A percentile compares a stretch with the other conserved stretches of the same genome.
Conservation (phyloP, 805 yeast species). For the Saturnispora besseyi region DNA sequence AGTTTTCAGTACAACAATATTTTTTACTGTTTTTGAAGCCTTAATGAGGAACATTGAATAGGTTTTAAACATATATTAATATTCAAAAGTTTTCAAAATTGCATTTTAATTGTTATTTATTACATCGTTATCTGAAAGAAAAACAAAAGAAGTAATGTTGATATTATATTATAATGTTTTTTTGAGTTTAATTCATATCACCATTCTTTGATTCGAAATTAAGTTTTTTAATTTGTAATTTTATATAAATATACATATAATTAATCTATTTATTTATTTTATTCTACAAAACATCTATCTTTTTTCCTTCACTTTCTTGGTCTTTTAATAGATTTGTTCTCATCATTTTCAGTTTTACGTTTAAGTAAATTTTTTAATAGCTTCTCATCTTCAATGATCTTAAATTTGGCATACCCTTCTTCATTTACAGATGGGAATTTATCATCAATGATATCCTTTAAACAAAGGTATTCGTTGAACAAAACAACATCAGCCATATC, state of each 20-base stretch:
- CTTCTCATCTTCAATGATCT: constrained; percentile 49
- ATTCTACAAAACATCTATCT: background rate
- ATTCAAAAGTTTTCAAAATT: background rate
- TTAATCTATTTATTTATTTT: background rate
- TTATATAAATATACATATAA: background rate
- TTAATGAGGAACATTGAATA: constrained; percentile 48
- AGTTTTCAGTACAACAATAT: constrained; percentile 62
- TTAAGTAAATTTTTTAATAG: constrained; percentile 51
- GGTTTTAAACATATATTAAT: background rate
- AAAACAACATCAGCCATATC: constrained; percentile 49
- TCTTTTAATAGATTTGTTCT: constrained; percentile 19
- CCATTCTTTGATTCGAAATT: too few relatives aligned
- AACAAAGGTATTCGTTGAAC: constrained; percentile 45
- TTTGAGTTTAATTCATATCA: too few relatives aligned
- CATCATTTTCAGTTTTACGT: constrained; percentile 30
- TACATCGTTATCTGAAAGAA: background rate
- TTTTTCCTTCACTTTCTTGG: constrained; percentile 17
- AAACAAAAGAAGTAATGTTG: background rate
- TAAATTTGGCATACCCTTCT: constrained; percentile 24
- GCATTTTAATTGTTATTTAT: background rate
- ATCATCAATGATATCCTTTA: constrained; percentile 30
- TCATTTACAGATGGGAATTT: constrained; percentile 17
- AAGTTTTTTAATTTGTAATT: background rate
- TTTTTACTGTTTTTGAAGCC: constrained; percentile 64
- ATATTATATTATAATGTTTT: background rate